Base-by-base conservation (phyloP, 1,284 basidiomycete species). In the Coniophora puteana region DNA sequence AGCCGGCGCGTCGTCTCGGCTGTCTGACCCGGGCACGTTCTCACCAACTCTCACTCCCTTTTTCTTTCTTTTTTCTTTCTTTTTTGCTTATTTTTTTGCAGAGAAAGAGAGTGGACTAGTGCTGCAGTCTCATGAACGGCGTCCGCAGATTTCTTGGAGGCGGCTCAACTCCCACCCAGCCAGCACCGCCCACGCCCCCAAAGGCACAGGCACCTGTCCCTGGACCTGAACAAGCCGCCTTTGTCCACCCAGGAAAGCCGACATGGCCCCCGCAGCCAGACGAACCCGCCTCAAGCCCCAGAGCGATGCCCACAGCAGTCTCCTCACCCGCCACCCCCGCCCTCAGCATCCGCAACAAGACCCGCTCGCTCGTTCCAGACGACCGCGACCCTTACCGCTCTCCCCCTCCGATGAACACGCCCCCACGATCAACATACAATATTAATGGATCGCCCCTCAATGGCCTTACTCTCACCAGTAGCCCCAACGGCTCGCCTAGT, bases 131-230 rank as follows among this genome's bases (percentile, higher is more conserved):
- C 57, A 85, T 85, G 82, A 81, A 85, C 71, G 81, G 82, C 53
- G 79, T 86, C 45, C 80, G 81, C 54, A 76, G 79, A 60, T 74
- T 84, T 48, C 71, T 85, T 28, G 68, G 66, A 33, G 74, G 69
- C 43, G 71, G 71, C 24, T 43, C 54, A 21, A 44, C 54, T 41
- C 35, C 51, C 25, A 29, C 48, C 48, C 55, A 20, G 43, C 29
- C 44, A 44, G 60, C 55, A 43, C 54, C 47, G 32, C 50, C 51
- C 39, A 50, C 48, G 17, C 41, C 54, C 13, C 34, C 42, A 10
- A 40, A 46, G 16, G 47, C 57, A 23, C 48, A 51, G n/a, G 43
- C 48, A 18, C 49, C 51, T 24, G 51, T 52, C 40, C 51, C 44
- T 32, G 49, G 39, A 14, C 50, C 43, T 22, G 51, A 41, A 17